These are phyloP conservation scores for Penicillium fimorum DNA, from an alignment of 495 filamentous ascomycete species.

Conservation along the genomic window DNA sequence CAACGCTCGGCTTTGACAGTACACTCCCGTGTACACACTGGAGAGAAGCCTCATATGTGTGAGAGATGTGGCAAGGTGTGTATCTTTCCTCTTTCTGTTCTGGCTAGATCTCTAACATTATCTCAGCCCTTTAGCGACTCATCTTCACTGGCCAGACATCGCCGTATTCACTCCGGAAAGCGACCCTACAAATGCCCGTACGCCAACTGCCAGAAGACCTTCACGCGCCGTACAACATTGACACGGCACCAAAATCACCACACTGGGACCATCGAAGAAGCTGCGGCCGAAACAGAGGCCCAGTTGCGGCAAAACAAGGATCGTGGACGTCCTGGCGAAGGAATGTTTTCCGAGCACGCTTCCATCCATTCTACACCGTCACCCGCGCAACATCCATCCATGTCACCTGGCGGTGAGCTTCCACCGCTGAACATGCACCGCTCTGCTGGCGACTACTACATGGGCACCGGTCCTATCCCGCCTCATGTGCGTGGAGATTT, in stretches of 20 bases:
- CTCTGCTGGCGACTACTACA: conserved; percentile 64
- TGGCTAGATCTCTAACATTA: conserved; percentile 8
- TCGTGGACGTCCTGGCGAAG: conserved; percentile 67
- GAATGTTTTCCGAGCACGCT: conserved; percentile 72
- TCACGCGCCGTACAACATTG: conserved; percentile 90
- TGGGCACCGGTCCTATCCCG: conserved; percentile 69
- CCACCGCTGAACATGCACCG: conserved; percentile 73
- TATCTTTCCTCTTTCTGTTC: neutral
- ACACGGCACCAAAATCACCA: conserved; percentile 96
- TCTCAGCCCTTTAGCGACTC: conserved; percentile 96
- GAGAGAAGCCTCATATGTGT: conserved; percentile 98
- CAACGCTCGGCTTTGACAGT: conserved; percentile 97
- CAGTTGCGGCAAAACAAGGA: conserved; percentile 61
- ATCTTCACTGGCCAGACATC: conserved; percentile 89
- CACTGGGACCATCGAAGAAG: conserved; percentile 92
- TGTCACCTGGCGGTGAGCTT: conserved; percentile 77
- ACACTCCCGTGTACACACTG: conserved; percentile 91
- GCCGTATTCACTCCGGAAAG: conserved; percentile 93
- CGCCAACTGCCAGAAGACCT: conserved; percentile 97
- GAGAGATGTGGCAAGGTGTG: conserved; percentile 93
- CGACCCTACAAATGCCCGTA: conserved; percentile 97
- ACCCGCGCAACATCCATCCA: conserved; percentile 71
- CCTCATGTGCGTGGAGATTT: conserved; percentile 77
- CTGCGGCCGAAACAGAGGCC: conserved; percentile 83
- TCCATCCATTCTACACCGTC: conserved; percentile 89